Evolutionary conservation across 1,139 yeast species (phyloP).

Genomic region (Magnusiomyces tetraspermus): DNA sequence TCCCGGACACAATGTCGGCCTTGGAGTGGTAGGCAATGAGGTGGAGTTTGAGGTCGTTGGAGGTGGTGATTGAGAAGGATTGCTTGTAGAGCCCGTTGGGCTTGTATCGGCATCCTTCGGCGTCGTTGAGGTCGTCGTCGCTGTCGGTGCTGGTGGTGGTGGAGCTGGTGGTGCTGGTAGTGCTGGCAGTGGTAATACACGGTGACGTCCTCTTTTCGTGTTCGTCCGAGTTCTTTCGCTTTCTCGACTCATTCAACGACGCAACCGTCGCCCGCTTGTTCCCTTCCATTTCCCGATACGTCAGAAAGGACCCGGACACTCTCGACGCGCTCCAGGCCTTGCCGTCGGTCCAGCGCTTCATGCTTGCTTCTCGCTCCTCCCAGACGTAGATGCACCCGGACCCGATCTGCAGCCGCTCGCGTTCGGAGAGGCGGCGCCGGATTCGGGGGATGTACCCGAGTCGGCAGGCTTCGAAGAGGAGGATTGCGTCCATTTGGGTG

Average conservation of each 20-base stretch:
- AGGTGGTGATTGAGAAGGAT: constrained; percentile 45
- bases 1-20: constrained; percentile 27
- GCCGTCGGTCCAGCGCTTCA: constrained; percentile 62
- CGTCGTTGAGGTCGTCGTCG: constrained; percentile 12
- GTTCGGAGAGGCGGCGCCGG: constrained; percentile 42
- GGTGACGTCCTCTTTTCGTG: constrained; percentile 7
- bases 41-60: constrained; percentile 44
- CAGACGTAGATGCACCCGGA: constrained; percentile 49
- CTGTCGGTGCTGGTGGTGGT: neutral
- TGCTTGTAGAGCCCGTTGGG: constrained; percentile 48
- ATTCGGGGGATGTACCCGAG: constrained; percentile 41
- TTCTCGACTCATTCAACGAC: neutral
- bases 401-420: constrained; percentile 40
- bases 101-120: constrained; percentile 34
- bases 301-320: constrained; percentile 47
- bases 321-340: constrained; percentile 54
- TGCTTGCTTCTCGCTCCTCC: constrained; percentile 52
- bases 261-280: constrained; percentile 11
- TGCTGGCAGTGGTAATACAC: neutral
- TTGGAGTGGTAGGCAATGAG: constrained; percentile 44
- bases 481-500: constrained; percentile 45
- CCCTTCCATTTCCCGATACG: constrained; percentile 45
- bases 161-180: neutral
- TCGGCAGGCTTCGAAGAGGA: constrained; percentile 48
- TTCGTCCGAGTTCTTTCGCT: constrained; percentile 11